Evolutionary conservation across 257 asterid genomes (phyloP).

Genomic region (Oldenlandia corymbosa): DNA sequence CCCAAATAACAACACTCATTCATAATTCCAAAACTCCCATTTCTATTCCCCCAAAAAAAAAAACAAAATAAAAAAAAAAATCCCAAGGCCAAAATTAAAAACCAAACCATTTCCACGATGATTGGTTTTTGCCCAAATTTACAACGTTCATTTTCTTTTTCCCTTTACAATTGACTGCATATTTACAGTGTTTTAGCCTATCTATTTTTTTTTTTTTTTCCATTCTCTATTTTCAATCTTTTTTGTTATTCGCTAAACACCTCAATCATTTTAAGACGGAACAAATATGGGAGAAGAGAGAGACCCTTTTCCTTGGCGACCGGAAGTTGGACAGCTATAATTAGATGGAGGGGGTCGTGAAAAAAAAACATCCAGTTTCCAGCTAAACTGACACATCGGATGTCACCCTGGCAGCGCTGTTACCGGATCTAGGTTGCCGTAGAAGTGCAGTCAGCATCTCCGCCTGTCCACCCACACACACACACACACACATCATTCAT

Average conservation of each 20-base stretch:
- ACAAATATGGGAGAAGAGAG: too few species aligned
- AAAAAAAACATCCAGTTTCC: too few species aligned
- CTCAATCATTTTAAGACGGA: too few species aligned
- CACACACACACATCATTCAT: slow-evolving; percentile 12
- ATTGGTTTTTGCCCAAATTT: slow-evolving; percentile 12
- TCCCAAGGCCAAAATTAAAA: slow-evolving; percentile 2
- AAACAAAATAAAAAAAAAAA: not conserved
- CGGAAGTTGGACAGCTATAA: too few species aligned
- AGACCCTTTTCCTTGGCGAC: too few species aligned
- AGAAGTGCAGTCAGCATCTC: slow-evolving; percentile 73
- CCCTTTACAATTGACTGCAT: slow-evolving; percentile 7
- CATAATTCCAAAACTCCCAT: slow-evolving; percentile 5
- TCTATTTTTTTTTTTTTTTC: not conserved
- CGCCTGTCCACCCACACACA: slow-evolving; percentile 50
- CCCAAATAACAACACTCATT: too few species aligned
- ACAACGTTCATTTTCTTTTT: too few species aligned
- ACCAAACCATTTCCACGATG: slow-evolving; percentile 5
- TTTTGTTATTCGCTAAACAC: too few species aligned
- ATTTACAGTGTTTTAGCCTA: slow-evolving; percentile 16
- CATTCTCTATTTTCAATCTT: not conserved
- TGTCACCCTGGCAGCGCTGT: slow-evolving; percentile 43
- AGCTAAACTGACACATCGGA: slow-evolving; percentile 41
- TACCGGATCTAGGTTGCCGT: slow-evolving; percentile 84
- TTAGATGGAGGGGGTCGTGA: too few species aligned
- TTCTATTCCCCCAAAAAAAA: not conserved